These are phyloP conservation scores for Rosa chinensis DNA, from an alignment of 306 rosid species.

Conservation along the genomic window DNA sequence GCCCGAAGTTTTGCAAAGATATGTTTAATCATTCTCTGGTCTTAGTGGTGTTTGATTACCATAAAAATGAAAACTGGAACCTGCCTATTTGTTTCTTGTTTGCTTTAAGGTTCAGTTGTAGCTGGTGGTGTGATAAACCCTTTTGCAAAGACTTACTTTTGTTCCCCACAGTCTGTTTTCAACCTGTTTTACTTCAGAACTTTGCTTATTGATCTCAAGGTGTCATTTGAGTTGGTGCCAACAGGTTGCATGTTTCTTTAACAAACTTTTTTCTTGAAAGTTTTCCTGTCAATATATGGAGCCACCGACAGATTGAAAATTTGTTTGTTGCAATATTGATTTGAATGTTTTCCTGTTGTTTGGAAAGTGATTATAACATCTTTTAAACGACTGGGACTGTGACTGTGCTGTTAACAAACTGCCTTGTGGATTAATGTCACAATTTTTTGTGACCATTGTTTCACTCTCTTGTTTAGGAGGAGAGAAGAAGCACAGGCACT, in stretches of 20 bases:
- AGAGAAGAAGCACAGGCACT: no score
- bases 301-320: neutral
- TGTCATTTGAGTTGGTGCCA: neutral
- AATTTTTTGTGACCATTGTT: neutral
- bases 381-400: neutral
- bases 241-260: neutral
- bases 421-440: neutral
- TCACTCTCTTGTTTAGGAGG: no score
- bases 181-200: neutral
- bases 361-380: slow-evolving; percentile 1
- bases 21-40: no score
- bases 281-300: neutral
- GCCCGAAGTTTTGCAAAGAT: no score
- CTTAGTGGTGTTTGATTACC: no score
- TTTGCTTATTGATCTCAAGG: neutral
- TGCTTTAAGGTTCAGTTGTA: no score
- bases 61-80: no score
- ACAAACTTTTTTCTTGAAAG: neutral
- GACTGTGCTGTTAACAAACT: neutral
- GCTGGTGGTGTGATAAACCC: no score
- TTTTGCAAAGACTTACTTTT: neutral
- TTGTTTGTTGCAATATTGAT: neutral
- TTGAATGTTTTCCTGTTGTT: neutral
- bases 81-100: no score
- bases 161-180: neutral